Evolutionary conservation across 2,329 filamentous ascomycete species (phyloP).

Genomic region (Hypoxylon sp.): DNA sequence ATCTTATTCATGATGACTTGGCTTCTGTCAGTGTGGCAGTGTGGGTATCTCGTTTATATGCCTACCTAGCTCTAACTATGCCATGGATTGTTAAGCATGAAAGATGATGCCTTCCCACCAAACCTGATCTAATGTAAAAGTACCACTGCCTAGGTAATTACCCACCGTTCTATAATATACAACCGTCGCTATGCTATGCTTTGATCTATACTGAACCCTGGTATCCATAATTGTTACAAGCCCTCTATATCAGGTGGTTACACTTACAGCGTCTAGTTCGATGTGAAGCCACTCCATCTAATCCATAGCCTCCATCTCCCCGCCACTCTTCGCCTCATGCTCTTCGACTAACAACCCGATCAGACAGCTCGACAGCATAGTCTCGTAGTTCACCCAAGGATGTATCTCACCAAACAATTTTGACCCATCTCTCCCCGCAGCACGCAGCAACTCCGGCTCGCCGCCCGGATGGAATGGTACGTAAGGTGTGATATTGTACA

Average conservation of each 20-base stretch:
- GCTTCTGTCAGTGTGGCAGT: constrained; percentile 25
- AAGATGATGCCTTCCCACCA: constrained; percentile 3
- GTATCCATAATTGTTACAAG: constrained; percentile 6
- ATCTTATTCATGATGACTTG: not conserved
- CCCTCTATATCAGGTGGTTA: not conserved
- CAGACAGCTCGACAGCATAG: constrained; percentile 75
- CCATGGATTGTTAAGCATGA: constrained; percentile 3
- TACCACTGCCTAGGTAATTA: constrained; percentile 9
- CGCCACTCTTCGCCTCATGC: constrained; percentile 51
- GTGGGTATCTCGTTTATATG: constrained; percentile 36
- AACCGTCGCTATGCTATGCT: constrained; percentile 29
- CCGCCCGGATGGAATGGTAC: constrained; percentile 92
- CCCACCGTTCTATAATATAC: constrained; percentile 21
- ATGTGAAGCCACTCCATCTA: constrained; percentile 50
- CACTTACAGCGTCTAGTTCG: not conserved
- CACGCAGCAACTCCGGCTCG: constrained; percentile 77
- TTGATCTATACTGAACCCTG: constrained; percentile 7
- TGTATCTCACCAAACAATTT: constrained; percentile 76
- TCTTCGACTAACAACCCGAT: constrained; percentile 76
- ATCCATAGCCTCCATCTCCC: constrained; percentile 73
- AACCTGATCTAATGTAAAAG: constrained; percentile 1
- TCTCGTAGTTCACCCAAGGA: constrained; percentile 80
- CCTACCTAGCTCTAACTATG: constrained; percentile 20
- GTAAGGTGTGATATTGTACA: constrained; percentile 96
- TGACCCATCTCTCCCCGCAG: constrained; percentile 73